Evolutionary conservation across 306 rosid genomes (phyloP).

Genomic region (Benincasa hispida): DNA sequence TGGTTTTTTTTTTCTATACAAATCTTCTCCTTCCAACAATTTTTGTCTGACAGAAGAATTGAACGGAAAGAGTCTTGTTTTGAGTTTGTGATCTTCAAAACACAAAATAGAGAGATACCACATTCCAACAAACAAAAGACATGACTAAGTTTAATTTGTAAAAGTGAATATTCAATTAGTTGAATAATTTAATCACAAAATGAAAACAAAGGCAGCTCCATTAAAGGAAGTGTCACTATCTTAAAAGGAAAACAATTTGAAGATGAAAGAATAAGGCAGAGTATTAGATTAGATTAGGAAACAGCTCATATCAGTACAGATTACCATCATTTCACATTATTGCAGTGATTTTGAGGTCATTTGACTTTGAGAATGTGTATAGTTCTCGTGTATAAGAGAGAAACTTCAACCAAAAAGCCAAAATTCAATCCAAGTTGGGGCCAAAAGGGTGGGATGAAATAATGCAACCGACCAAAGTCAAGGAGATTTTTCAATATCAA

Average conservation of each 20-base stretch:
- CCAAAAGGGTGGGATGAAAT: background rate
- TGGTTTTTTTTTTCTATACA: background rate
- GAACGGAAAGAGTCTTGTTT: background rate
- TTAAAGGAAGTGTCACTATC: background rate
- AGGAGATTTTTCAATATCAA: background rate
- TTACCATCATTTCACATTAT: background rate
- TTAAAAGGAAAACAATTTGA: background rate
- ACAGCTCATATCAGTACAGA: background rate
- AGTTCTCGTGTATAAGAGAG: background rate
- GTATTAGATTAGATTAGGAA: background rate
- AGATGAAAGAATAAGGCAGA: background rate
- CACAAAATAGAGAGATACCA: background rate
- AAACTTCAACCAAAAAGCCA: no score
- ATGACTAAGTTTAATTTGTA: background rate
- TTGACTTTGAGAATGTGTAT: slow-evolving; percentile 1
- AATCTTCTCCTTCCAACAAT: background rate
- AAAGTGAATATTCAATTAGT: background rate
- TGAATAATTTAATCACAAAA: background rate
- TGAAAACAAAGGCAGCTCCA: background rate
- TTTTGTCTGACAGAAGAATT: background rate
- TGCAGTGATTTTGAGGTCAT: background rate
- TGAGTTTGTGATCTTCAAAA: background rate
- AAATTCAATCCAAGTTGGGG: background rate
- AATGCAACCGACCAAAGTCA: slow-evolving; percentile 5
- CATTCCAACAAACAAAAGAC: background rate